phyloP scores from a whole-genome alignment of 148 eudicot species.

The Heliamphora exappendiculata region DNA sequence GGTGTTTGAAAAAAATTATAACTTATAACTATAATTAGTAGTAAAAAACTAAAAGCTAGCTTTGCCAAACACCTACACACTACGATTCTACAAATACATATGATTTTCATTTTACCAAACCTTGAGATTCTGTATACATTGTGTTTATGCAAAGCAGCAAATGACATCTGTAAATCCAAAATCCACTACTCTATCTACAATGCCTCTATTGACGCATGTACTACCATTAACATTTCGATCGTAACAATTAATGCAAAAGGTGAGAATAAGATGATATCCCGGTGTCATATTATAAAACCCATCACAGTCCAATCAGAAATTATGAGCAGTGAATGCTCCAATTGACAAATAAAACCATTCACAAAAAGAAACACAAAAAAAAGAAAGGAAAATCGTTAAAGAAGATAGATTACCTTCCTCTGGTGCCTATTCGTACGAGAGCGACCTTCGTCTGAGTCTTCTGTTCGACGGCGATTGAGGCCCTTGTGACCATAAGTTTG shows the following conservation, averaged over 20 bases:
- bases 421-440: conserved; percentile 73
- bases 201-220: background rate
- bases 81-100: background rate
- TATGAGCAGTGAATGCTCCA: background rate
- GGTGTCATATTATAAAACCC: background rate
- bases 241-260: background rate
- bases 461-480: conserved; percentile 61
- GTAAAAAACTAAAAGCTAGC: too few relatives aligned
- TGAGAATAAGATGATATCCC: background rate
- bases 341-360: background rate
- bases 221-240: background rate
- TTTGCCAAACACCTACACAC: too few relatives aligned
- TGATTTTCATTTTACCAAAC: background rate
- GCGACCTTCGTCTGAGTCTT: conserved; percentile 47
- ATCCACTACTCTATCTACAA: background rate
- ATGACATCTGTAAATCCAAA: background rate
- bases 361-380: background rate
- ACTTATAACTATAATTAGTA: too few relatives aligned
- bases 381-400: background rate
- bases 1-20: too few relatives aligned
- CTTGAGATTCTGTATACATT: background rate
- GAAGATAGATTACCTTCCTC: conserved; percentile 63
- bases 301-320: background rate
- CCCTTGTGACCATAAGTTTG: conserved; percentile 28
- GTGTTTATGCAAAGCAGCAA: background rate